Conservation (phyloP, 129 eudicot genomes). For the Flaveria linearis region DNA sequence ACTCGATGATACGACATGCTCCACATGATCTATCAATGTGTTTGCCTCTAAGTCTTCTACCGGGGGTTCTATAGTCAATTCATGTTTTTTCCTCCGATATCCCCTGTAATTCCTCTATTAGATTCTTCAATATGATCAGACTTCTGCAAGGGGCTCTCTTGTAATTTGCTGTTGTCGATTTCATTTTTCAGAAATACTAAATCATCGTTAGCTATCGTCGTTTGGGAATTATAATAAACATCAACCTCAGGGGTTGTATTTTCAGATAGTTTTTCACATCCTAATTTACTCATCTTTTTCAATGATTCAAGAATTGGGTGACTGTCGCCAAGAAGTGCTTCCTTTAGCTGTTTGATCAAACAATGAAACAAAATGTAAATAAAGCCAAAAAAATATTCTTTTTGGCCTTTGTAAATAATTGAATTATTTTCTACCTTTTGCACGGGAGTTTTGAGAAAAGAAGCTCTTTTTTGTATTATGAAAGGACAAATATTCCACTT, state of each 20-base stretch:
- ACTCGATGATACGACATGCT: conserved; percentile 26
- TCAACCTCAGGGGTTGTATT: conserved; percentile 16
- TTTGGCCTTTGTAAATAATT: neutral
- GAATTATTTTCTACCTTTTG: conserved; percentile 48
- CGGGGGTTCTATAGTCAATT: conserved; percentile 25
- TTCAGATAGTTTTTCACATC: conserved; percentile 18
- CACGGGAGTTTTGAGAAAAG: conserved; percentile 47
- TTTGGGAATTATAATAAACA: conserved; percentile 20
- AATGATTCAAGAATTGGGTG: conserved; percentile 52
- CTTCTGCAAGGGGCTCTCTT: conserved; percentile 15
- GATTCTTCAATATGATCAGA: conserved; percentile 20
- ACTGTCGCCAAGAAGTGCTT: conserved; percentile 48
- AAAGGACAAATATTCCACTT: conserved; percentile 55
- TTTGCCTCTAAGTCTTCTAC: conserved; percentile 13
- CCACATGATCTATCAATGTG: conserved; percentile 18
- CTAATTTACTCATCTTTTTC: conserved; percentile 55
- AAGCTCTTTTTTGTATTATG: conserved; percentile 48
- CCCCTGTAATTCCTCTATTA: conserved; percentile 1
- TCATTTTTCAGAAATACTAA: conserved; percentile 6
- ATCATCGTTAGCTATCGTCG: conserved; percentile 19
- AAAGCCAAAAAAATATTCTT: neutral
- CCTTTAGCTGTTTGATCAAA: conserved; percentile 58
- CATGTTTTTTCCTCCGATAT: conserved; percentile 24
- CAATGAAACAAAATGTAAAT: conserved; percentile 5
- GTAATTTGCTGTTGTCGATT: conserved; percentile 10